Evolutionary conservation across 768 basidiomycete genomes (phyloP), one percentile per base, ranked within the genome.

Genomic region (Lanmaoa pseudosensibilis): DNA sequence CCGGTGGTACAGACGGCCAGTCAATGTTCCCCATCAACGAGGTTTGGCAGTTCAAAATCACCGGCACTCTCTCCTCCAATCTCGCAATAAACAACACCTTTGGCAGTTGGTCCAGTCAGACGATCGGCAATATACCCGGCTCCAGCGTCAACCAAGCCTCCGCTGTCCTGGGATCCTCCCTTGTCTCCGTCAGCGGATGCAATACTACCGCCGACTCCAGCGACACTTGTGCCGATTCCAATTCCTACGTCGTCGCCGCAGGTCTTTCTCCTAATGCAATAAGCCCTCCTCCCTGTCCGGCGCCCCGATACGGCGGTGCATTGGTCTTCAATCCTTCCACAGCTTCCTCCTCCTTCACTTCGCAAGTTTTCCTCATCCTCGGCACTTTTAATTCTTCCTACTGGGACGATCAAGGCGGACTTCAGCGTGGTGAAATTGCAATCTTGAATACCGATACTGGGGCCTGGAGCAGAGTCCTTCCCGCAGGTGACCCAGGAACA

Each of bases 41-140:
- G 50, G 76, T 90, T 19, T 93, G 89, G 88, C 78, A 79, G 61
- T 73, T 93, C 41, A 74, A 82, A 55, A 72, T 93, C 15, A 81
- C 86, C 12, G 91, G 91, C 27, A 81, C 84, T 0, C 74, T 93
- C 16, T 85, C 90, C 3, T 81, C 88, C 18, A 92, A 92, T 67
- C 67, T 84, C 33, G 80, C 80, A 3, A 45, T 41, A 23, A 70
- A 80, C 49, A 57, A 68, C 48, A 74, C 82, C 1, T 63, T 63
- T 18, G 90, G 79, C 11, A 84, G 78, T 44, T 93, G 90, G 91
- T 76, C 80, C 50, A 77, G 72, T 57, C 59, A 82, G 37, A 69
- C 73, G 8, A 62, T 83, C 45, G 71, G 69, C 2, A 71, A 64
- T 49, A 65, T 79, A 12, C 69, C 70, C 45, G 63, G 52, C 2